Evolutionary conservation across 2,329 filamentous ascomycete species (phyloP).

Genomic region (Botryotinia globosa): DNA sequence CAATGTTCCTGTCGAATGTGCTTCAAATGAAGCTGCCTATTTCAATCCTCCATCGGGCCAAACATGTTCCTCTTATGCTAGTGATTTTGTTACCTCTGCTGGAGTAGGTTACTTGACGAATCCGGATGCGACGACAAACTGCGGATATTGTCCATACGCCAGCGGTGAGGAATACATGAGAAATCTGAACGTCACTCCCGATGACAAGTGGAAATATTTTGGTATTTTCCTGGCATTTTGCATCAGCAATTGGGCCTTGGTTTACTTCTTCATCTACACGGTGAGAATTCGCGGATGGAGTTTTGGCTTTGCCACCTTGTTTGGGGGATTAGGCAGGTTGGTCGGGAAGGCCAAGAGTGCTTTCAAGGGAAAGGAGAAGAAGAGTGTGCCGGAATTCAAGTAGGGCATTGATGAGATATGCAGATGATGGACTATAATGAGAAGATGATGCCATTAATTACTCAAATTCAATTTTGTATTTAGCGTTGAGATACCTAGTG

Average conservation of each 20-base stretch:
- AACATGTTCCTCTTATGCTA: constrained; percentile 65
- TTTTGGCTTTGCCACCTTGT: constrained; percentile 63
- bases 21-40: constrained; percentile 52
- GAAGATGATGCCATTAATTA: background rate
- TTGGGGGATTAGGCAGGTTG: constrained; percentile 46
- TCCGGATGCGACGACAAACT: constrained; percentile 53
- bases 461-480: background rate
- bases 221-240: constrained; percentile 71
- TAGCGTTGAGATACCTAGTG: background rate
- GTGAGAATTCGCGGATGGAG: constrained; percentile 67
- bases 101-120: constrained; percentile 64
- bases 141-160: constrained; percentile 67
- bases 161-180: constrained; percentile 62
- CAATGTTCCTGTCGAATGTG: constrained; percentile 49
- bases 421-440: background rate
- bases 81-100: constrained; percentile 49
- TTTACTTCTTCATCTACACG: constrained; percentile 76
- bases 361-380: constrained; percentile 23
- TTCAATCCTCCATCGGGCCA: constrained; percentile 64
- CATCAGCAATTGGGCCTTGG: constrained; percentile 66
- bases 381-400: background rate
- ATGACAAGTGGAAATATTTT: constrained; percentile 69
- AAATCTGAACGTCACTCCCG: constrained; percentile 49
- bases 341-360: constrained; percentile 39
- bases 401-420: background rate